Base-by-base conservation (phyloP, 345 rosid genomes). In the Sisymbrium altissimum region DNA sequence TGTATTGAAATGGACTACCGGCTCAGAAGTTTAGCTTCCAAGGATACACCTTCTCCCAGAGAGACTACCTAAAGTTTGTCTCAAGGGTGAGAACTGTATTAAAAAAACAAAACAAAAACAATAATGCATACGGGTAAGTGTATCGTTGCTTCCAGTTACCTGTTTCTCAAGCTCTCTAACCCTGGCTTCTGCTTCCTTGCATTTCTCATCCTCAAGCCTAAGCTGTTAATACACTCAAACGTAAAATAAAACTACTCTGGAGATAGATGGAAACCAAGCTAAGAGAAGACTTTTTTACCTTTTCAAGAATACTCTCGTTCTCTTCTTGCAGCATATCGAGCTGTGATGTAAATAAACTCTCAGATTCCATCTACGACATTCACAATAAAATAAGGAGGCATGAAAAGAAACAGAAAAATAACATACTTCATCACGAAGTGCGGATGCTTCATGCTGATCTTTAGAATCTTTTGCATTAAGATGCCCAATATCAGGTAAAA, bases 131-230 rank as follows among this genome's bases (percentile, higher is more conserved):
- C 11, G 44, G 46, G n/a, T 9, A 32, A 59, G 62, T 70, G 30
- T 9, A 57, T n/a, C 25, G 17, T 25, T 43, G 17, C 35, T 48
- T 9, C 27, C 30, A 59, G 1, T 60, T 67, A 89, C 99, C 97
- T 96, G 99, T 81, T 96, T 96, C 76, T 90, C 99, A 64, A 96
- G 94, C 91, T 96, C 99, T 82, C 81, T 86, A 21, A 91, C 93
- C 77, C 98, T 87, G 54, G 97, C 90, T 75, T 92, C 98, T 18
- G 89, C 90, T 84, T 90, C 98, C 73, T 89, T 83, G 61, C 91
- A 89, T 74, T 71, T 84, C 80, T 89, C 96, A 83, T 96, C 99
- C 84, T 89, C 98, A 52, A 75, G 81, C 66, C 91, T 86, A 46
- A 96, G 97, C 98, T 96, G 97, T 68, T 73, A 21, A 58, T 33